Evolutionary conservation across 2,329 filamentous ascomycete genomes (phyloP), one percentile per base, ranked within the genome.

Genomic region (Dactylellina parvicollis): DNA sequence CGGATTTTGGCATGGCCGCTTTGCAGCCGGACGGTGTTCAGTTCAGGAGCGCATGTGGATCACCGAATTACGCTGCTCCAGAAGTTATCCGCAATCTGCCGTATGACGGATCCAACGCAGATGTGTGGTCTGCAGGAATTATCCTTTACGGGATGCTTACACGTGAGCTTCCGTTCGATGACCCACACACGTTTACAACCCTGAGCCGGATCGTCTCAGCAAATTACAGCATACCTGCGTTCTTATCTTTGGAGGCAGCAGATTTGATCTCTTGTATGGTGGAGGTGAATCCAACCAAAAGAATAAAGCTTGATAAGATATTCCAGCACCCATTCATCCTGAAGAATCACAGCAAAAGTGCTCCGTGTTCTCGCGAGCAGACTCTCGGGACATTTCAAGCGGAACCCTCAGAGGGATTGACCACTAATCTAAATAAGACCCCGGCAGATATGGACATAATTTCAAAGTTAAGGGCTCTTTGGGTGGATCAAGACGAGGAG

Each of bases 1-100:
- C 94, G 56, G 95, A 99, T 80, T 99, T 99, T 80, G 94, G 95
- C 42, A 97, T 99, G 93, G 95, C 95, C 46, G 94, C 94, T 2
- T 84, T 98, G 42, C 94, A 98, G 80, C 91, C 91, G 2, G 86
- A 87, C 22, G 89, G 88, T 7, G 89, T 92, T 76, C 89, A 89
- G 79, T 86, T 99, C 26, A 90, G 87, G 65, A 98, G 95, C 0
- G 92, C 94, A 3, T 99, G 95, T 78, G 95, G 95, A 18, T 98
- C 95, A 75, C 95, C 95, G 20, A 95, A 98, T 81, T 99, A 99
- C 78, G 94, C 94, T 16, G 93, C 95, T 0, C 95, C 95, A 0
- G 95, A 99, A 80, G 87, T 99, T 32, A 89, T 97, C 74, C 87
- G 88, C 76, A 89, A 89, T 40, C 85, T 85, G 34, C 86, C 86